Evolutionary conservation across 768 basidiomycete genomes (phyloP).

Genomic region (Podaxis sp.): DNA sequence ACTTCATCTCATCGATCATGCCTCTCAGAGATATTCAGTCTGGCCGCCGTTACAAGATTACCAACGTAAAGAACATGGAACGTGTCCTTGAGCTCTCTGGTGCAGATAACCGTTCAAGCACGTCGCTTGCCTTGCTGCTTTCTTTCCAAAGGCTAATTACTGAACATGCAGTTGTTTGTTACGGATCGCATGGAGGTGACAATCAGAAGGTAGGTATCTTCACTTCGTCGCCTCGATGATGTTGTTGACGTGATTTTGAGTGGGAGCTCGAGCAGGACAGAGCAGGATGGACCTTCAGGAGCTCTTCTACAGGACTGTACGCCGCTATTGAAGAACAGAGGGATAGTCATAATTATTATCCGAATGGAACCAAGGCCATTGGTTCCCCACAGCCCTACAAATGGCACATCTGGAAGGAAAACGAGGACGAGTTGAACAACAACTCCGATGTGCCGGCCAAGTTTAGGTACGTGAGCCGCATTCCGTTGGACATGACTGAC

Average conservation of each 20-base stretch:
- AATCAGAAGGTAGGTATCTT: slow-evolving; percentile 38
- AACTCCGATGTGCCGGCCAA: not conserved
- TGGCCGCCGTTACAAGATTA: not conserved
- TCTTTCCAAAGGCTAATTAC: not conserved
- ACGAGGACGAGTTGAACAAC: slow-evolving; percentile 13
- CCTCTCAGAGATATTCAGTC: not conserved
- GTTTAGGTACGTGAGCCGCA: slow-evolving; percentile 23
- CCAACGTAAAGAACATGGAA: not conserved
- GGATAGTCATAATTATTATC: slow-evolving; percentile 11
- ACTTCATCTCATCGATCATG: not conserved
- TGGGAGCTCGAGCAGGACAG: slow-evolving; percentile 31
- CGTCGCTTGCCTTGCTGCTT: not conserved
- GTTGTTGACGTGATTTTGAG: slow-evolving; percentile 18
- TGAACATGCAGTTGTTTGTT: not conserved
- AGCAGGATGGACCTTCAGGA: slow-evolving; percentile 32
- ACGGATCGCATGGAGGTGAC: slow-evolving; percentile 22
- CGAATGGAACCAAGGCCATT: slow-evolving; percentile 30
- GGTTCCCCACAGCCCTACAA: slow-evolving; percentile 22
- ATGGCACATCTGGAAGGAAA: slow-evolving; percentile 40
- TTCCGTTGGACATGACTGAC: not conserved
- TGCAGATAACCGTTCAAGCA: not conserved
- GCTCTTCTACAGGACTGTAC: slow-evolving; percentile 28
- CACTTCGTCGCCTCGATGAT: not conserved
- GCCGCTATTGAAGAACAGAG: slow-evolving; percentile 22
- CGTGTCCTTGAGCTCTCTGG: slow-evolving; percentile 7